Evolutionary conservation across 768 basidiomycete species (phyloP).

Genomic region (Heimioporus sp.): DNA sequence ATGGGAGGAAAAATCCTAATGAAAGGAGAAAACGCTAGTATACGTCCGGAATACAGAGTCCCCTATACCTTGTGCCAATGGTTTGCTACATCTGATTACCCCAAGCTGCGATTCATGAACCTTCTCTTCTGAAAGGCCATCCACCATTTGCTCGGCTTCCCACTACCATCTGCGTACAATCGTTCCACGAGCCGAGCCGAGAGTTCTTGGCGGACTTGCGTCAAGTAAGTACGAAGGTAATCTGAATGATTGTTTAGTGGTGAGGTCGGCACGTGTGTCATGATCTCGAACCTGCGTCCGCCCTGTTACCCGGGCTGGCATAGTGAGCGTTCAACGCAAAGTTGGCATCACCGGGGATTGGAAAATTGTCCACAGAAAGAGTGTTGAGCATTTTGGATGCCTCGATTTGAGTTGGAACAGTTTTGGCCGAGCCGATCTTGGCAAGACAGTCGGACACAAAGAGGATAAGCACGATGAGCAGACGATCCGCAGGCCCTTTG

Average conservation of each 20-base stretch:
- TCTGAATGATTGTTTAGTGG: conserved; percentile 46
- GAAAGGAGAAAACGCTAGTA: conserved; percentile 55
- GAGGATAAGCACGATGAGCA: conserved; percentile 95
- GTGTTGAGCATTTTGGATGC: conserved; percentile 88
- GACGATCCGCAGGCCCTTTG: conserved; percentile 94
- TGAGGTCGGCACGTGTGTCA: not conserved
- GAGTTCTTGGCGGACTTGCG: conserved; percentile 91
- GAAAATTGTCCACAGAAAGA: conserved; percentile 88
- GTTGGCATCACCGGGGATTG: conserved; percentile 93
- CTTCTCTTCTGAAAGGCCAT: conserved; percentile 99
- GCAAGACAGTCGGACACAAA: conserved; percentile 97
- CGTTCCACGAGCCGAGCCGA: conserved; percentile 82
- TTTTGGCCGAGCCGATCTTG: conserved; percentile 74
- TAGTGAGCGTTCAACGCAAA: conserved; percentile 94
- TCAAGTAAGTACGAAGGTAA: conserved; percentile 85
- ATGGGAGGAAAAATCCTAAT: conserved; percentile 90
- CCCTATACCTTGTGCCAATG: not conserved
- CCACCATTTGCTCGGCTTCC: conserved; percentile 99
- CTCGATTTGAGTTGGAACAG: conserved; percentile 73
- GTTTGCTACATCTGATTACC: conserved; percentile 41
- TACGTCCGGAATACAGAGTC: conserved; percentile 16
- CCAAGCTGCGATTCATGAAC: conserved; percentile 91
- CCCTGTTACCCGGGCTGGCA: conserved; percentile 68
- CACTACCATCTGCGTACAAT: conserved; percentile 89
- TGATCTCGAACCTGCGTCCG: conserved; percentile 71